These are phyloP conservation scores for Penicillium canariense DNA, from an alignment of 495 filamentous ascomycete genomes.

Conservation along the genomic window DNA sequence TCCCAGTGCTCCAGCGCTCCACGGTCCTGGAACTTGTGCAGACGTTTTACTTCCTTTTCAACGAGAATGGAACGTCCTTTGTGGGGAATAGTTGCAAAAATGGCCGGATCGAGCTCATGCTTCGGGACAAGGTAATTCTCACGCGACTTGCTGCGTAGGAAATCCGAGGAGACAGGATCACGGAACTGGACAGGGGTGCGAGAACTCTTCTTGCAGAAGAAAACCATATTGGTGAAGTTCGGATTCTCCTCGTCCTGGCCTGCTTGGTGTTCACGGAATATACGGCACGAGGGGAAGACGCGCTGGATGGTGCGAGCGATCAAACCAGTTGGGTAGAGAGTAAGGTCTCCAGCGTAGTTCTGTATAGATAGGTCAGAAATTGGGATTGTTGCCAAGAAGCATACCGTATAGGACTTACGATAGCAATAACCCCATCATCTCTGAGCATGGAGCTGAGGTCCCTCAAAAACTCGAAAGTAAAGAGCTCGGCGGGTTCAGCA, in stretches of 20 bases:
- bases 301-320: conserved; percentile 68
- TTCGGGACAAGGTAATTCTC: conserved; percentile 67
- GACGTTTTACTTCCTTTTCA: conserved; percentile 47
- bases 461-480: conserved; percentile 78
- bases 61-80: conserved; percentile 27
- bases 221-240: conserved; percentile 91
- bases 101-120: conserved; percentile 62
- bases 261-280: conserved; percentile 75
- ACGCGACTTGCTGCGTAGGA: conserved; percentile 67
- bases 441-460: conserved; percentile 67
- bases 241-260: conserved; percentile 37
- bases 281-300: conserved; percentile 76
- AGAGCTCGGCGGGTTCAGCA: conserved; percentile 82
- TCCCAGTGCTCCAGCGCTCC: conserved; percentile 84
- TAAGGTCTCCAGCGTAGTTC: conserved; percentile 96
- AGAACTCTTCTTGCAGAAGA: conserved; percentile 51
- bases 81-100: conserved; percentile 41
- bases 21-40: conserved; percentile 67
- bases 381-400: not conserved
- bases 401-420: conserved; percentile 54
- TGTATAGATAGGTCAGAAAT: conserved; percentile 30
- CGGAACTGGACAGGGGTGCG: conserved; percentile 61
- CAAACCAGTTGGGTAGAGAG: conserved; percentile 65
- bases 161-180: conserved; percentile 61
- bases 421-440: conserved; percentile 80